Conservation (phyloP, 176 grass and related monocot genomes). For the Hordeum marinum region DNA sequence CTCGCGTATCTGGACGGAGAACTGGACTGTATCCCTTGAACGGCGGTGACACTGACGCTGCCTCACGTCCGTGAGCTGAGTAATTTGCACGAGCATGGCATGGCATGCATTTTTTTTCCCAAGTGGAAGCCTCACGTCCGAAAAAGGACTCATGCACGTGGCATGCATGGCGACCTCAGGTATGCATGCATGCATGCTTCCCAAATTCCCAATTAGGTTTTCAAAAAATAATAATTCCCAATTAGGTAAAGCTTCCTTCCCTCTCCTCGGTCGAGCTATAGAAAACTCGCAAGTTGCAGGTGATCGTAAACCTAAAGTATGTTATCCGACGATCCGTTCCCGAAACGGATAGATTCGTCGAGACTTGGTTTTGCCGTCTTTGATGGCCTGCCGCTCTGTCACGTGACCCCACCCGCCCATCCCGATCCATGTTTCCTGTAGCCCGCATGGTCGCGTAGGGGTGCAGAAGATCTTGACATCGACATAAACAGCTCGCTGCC, state of each 20-base stretch:
- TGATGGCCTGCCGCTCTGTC: not conserved
- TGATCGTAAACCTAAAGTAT: not conserved
- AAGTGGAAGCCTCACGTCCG: not conserved
- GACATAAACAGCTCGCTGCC: not conserved
- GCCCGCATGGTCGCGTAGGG: not conserved
- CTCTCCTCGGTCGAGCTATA: not conserved
- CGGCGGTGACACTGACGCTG: not conserved
- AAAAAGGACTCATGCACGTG: not conserved
- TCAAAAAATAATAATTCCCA: too few species aligned
- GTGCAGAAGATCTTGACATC: not conserved
- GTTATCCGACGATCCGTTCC: not conserved
- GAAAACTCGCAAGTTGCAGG: not conserved
- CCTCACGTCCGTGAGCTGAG: not conserved
- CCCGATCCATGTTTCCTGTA: not conserved
- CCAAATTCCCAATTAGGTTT: not conserved
- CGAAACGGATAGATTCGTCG: not conserved
- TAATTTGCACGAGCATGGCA: not conserved
- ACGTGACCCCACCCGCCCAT: not conserved
- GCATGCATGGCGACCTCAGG: not conserved
- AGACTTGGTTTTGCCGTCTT: not conserved
- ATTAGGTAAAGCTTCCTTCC: not conserved
- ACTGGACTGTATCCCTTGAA: not conserved
- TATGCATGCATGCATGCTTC: not conserved
- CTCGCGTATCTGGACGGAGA: not conserved
- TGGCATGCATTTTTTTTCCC: not conserved